Evolutionary conservation across 805 yeast species (phyloP).

Genomic region (Ogataea haglerorum): DNA sequence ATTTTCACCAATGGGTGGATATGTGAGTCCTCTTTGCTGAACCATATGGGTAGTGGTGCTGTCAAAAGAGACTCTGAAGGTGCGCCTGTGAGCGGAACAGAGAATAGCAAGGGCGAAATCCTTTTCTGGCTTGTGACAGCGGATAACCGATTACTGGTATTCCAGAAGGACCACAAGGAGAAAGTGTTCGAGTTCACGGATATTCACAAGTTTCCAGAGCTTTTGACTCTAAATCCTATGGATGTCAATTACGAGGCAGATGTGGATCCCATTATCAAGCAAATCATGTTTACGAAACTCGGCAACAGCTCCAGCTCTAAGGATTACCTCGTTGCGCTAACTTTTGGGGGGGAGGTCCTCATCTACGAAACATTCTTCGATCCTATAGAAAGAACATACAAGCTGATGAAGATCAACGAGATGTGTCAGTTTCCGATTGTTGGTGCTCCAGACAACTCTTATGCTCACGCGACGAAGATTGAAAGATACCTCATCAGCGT

Average conservation of each 20-base stretch:
- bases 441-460: constrained; percentile 81
- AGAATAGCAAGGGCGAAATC: constrained; percentile 32
- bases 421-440: constrained; percentile 46
- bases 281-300: constrained; percentile 56
- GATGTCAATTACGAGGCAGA: constrained; percentile 46
- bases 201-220: constrained; percentile 45
- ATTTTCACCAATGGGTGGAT: constrained; percentile 71
- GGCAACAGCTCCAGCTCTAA: constrained; percentile 57
- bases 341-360: constrained; percentile 77
- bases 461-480: constrained; percentile 60
- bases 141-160: constrained; percentile 67
- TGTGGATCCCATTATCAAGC: constrained; percentile 75
- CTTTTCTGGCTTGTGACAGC: constrained; percentile 70
- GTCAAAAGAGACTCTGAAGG: constrained; percentile 26
- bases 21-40: constrained; percentile 46
- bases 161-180: constrained; percentile 52
- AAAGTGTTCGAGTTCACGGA: constrained; percentile 51
- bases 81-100: constrained; percentile 21
- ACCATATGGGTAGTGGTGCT: constrained; percentile 36
- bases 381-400: constrained; percentile 35
- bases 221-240: constrained; percentile 42
- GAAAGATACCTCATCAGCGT: constrained; percentile 66
- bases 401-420: constrained; percentile 42
- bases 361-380: constrained; percentile 58
- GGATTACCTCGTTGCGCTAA: constrained; percentile 66